Evolutionary conservation across 495 filamentous ascomycete species (phyloP).

Genomic region (Penicillium goetzii): DNA sequence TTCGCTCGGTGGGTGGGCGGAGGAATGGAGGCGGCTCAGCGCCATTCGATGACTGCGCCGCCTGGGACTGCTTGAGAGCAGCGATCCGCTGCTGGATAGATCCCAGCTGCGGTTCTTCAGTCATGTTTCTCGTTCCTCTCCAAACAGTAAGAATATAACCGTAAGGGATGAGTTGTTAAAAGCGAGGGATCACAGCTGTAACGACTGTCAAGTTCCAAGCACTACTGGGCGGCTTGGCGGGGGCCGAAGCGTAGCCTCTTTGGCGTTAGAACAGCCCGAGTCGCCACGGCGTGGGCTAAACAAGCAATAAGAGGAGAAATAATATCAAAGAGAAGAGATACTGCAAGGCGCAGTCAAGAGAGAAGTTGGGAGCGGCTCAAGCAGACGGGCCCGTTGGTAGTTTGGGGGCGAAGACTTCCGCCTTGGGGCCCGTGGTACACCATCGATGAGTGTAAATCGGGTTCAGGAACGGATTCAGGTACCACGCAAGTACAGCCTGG

Average conservation of each 20-base stretch:
- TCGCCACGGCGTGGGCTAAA: constrained; percentile 8
- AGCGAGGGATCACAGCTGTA: constrained; percentile 9
- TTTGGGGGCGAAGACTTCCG: constrained; percentile 6
- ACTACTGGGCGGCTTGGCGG: constrained; percentile 26
- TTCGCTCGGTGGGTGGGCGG: constrained; percentile 43
- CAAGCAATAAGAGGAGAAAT: neutral
- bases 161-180: neutral
- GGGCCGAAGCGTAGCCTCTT: constrained; percentile 20
- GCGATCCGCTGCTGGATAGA: constrained; percentile 65
- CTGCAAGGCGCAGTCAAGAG: neutral
- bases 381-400: neutral
- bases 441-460: neutral
- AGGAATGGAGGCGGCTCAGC: constrained; percentile 30
- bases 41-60: constrained; percentile 41
- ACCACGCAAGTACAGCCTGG: neutral
- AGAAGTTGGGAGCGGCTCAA: neutral
- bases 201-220: constrained; percentile 7
- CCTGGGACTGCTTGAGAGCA: constrained; percentile 59
- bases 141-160: neutral
- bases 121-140: constrained; percentile 16
- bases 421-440: constrained; percentile 6
- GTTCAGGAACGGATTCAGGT: constrained; percentile 1
- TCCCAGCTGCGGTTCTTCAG: constrained; percentile 47
- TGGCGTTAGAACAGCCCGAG: constrained; percentile 7
- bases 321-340: neutral